Evolutionary conservation across 805 yeast species (phyloP).

Genomic region (Suhomyces canberraensis): DNA sequence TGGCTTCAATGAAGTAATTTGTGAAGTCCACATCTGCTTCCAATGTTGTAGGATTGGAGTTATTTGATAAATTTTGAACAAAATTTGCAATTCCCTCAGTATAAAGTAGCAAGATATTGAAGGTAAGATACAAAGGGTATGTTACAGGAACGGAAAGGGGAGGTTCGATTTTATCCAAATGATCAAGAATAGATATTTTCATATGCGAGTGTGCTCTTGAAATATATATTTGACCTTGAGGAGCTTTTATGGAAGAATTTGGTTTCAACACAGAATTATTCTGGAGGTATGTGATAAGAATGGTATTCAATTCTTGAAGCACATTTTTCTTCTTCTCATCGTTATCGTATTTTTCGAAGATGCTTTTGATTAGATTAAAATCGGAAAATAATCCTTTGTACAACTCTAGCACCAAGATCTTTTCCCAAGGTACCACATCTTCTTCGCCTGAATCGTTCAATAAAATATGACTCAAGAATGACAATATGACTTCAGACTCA

Average conservation of each 20-base stretch:
- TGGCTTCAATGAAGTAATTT: conserved; percentile 28
- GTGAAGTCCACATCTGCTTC: conserved; percentile 37
- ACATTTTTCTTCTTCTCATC: conserved; percentile 56
- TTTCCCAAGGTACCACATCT: conserved; percentile 55
- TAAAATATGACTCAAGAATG: conserved; percentile 71
- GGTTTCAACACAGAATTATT: conserved; percentile 16
- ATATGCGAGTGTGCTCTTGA: conserved; percentile 43
- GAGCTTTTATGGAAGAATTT: conserved; percentile 17
- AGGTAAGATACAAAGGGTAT: conserved; percentile 56
- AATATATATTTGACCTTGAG: conserved; percentile 23
- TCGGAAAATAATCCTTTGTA: conserved; percentile 60
- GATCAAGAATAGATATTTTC: conserved; percentile 62
- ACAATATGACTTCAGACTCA: conserved; percentile 79
- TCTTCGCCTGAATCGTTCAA: conserved; percentile 50
- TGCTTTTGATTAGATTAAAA: conserved; percentile 44
- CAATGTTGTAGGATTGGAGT: conserved; percentile 18
- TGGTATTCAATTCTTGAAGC: conserved; percentile 49
- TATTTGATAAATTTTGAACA: conserved; percentile 42
- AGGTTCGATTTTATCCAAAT: conserved; percentile 76
- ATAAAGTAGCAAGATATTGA: conserved; percentile 49
- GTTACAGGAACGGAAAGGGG: conserved; percentile 60
- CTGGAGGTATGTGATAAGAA: conserved; percentile 20
- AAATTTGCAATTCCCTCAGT: conserved; percentile 67
- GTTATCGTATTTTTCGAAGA: conserved; percentile 63
- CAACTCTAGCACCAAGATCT: conserved; percentile 69